Evolutionary conservation across 2,329 filamentous ascomycete species (phyloP).

Genomic region (Tolypocladium nubicola): DNA sequence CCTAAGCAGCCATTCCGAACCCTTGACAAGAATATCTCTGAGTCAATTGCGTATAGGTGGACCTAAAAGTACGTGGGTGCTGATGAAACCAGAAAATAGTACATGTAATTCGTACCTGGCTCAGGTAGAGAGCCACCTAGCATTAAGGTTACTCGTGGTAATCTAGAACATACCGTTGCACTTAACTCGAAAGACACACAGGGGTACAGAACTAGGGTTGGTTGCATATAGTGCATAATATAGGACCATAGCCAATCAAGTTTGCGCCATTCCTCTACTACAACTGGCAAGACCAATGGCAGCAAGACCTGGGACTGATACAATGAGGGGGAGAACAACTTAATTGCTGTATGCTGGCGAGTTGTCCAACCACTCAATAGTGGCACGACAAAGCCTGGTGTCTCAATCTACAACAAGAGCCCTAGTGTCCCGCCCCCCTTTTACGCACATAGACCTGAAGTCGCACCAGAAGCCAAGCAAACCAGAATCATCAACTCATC

Average conservation of each 20-base stretch:
- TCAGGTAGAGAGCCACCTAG: too few species aligned
- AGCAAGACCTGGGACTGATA: neutral
- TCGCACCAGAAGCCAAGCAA: neutral
- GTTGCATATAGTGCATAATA: neutral
- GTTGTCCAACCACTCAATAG: neutral
- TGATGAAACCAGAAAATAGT: too few species aligned
- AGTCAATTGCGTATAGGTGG: too few species aligned
- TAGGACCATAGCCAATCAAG: neutral
- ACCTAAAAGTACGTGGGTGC: too few species aligned
- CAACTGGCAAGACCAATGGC: neutral
- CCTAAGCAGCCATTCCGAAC: too few species aligned
- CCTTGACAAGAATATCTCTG: too few species aligned
- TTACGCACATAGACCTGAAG: neutral
- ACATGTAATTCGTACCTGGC: too few species aligned
- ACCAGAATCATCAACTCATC: neutral
- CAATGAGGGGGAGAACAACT: neutral
- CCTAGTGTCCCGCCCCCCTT: neutral
- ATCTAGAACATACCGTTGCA: too few species aligned
- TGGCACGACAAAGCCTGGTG: neutral
- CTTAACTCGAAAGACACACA: too few species aligned
- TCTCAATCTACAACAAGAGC: neutral
- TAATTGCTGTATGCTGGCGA: neutral
- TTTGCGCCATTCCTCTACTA: too few species aligned
- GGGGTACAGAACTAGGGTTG: too few species aligned
- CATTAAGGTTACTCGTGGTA: too few species aligned